These are phyloP conservation scores for Rhizomucor miehei DNA, from an alignment of 371 early-diverging fungal genomes.

Conservation along the genomic window DNA sequence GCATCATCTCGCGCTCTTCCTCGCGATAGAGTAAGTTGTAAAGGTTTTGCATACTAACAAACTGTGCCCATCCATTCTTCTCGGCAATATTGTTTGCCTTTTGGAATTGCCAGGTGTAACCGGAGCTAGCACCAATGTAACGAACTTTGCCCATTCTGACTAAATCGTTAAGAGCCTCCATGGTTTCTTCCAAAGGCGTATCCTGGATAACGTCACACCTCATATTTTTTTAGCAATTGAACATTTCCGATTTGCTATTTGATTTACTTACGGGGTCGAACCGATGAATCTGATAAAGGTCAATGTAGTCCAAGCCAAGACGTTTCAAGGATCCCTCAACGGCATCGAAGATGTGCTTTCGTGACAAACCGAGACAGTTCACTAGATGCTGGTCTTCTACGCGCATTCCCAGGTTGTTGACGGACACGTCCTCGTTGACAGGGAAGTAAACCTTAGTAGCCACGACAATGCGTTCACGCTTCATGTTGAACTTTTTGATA, in stretches of 20 bases:
- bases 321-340: slow-evolving; percentile 49
- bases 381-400: background rate
- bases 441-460: slow-evolving; percentile 27
- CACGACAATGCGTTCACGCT: slow-evolving; percentile 38
- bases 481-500: slow-evolving; percentile 32
- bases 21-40: slow-evolving; percentile 58
- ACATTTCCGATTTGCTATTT: background rate
- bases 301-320: slow-evolving; percentile 55
- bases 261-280: slow-evolving; percentile 20
- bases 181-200: slow-evolving; percentile 48
- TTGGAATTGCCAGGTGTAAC: slow-evolving; percentile 40
- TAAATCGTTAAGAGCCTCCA: slow-evolving; percentile 55
- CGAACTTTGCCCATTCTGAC: slow-evolving; percentile 49
- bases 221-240: background rate
- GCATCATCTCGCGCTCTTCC: slow-evolving; percentile 61
- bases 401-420: background rate
- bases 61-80: slow-evolving; percentile 50
- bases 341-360: slow-evolving; percentile 55
- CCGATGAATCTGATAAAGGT: slow-evolving; percentile 62
- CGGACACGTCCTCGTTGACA: background rate
- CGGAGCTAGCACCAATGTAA: slow-evolving; percentile 36
- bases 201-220: background rate
- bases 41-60: slow-evolving; percentile 49
- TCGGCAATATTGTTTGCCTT: slow-evolving; percentile 44
- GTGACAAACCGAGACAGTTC: slow-evolving; percentile 42